Percentiles rank a stretch among this genome's conserved stretches.
Evolutionary conservation across 192 early-diverging fungal species (phyloP).

Genomic region (Coemansia sp.): DNA sequence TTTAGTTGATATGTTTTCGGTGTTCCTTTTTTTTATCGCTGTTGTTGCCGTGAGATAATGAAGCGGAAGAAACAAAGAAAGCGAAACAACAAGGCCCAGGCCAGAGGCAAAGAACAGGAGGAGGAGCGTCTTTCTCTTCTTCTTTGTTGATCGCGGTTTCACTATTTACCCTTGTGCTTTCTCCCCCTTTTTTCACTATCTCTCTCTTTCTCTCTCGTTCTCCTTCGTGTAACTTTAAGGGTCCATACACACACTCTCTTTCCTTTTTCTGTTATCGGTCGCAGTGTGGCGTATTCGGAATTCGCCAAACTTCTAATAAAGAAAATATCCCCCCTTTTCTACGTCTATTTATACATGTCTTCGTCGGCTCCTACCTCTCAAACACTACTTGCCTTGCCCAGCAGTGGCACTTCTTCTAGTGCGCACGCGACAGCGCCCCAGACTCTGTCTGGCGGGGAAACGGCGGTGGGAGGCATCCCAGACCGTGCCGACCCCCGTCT

Average conservation of each 20-base stretch:
- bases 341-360: not conserved
- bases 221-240: not conserved
- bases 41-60: not conserved
- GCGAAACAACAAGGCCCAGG: not conserved
- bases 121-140: not conserved
- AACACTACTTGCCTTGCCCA: too few species aligned
- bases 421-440: not conserved
- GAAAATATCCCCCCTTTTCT: not conserved
- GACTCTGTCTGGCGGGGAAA: not conserved
- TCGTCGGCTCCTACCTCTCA: not conserved
- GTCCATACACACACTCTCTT: not conserved
- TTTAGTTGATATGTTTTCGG: too few species aligned
- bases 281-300: conserved; percentile 1
- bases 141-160: not conserved
- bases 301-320: not conserved
- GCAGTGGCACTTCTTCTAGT: not conserved
- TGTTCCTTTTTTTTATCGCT: not conserved
- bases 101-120: not conserved
- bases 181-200: not conserved
- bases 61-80: not conserved
- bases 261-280: not conserved
- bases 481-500: not conserved
- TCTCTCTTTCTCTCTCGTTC: too few species aligned
- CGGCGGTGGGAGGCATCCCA: not conserved
- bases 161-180: not conserved